Percentiles rank a stretch among this genome's conserved stretches.
Evolutionary conservation across 176 grass and related monocot species (phyloP).

Genomic region (Oryza brachyantha): DNA sequence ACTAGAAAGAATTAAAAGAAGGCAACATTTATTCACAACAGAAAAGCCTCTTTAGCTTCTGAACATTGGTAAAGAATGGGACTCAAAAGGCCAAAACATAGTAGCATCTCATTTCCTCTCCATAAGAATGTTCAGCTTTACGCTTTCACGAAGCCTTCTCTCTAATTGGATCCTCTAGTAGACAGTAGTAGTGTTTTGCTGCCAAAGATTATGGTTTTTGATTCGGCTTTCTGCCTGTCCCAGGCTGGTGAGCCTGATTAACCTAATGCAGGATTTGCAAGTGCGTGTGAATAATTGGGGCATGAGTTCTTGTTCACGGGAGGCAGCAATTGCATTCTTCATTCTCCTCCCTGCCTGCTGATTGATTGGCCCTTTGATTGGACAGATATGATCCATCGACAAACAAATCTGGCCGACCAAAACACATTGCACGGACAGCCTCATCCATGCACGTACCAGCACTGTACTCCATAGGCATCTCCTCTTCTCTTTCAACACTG

Average conservation of each 20-base stretch:
- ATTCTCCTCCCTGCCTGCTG: not conserved
- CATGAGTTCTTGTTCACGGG: not conserved
- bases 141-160: not conserved
- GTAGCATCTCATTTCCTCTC: not conserved
- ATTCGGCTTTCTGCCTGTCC: slow-evolving; percentile 3
- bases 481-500: not conserved
- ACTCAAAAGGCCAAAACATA: not conserved
- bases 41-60: slow-evolving; percentile 8
- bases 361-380: not conserved
- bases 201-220: not conserved
- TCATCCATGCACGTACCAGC: not conserved
- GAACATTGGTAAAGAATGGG: not conserved
- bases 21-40: slow-evolving; percentile 15
- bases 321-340: not conserved
- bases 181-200: not conserved
- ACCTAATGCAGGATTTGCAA: not conserved
- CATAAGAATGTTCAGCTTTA: not conserved
- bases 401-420: slow-evolving; percentile 14
- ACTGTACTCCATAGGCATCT: not conserved
- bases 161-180: not conserved
- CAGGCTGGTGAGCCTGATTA: slow-evolving; percentile 8
- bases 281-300: not conserved
- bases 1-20: not conserved
- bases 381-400: slow-evolving; percentile 1
- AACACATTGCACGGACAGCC: not conserved